Conservation (phyloP, 306 rosid species). For the Citrullus amarus region DNA sequence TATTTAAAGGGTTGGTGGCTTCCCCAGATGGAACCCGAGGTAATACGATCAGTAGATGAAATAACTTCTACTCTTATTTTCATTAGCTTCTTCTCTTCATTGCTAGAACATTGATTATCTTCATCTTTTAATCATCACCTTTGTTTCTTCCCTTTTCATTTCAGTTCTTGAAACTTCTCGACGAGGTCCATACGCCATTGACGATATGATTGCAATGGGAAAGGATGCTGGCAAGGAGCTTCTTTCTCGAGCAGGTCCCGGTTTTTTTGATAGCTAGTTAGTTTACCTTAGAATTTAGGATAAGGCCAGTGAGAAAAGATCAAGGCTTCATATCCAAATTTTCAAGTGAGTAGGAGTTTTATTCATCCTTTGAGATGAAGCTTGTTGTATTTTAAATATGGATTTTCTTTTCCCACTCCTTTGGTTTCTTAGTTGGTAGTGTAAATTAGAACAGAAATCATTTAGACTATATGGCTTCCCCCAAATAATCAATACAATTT, state of each 20-base stretch:
- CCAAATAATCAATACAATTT: not conserved
- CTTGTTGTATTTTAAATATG: not conserved
- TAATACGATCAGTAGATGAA: constrained; percentile 20
- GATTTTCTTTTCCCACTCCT: not conserved
- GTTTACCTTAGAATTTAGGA: not conserved
- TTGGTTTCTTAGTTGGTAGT: not conserved
- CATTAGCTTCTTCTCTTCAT: not conserved
- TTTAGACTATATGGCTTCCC: not conserved
- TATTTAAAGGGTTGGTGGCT: constrained; percentile 79
- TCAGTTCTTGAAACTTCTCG: constrained; percentile 76
- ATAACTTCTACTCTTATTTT: not conserved
- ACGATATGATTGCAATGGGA: constrained; percentile 74
- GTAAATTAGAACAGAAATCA: constrained; percentile 9
- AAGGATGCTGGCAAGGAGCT: constrained; percentile 85
- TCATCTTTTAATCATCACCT: not conserved
- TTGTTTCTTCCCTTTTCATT: not conserved
- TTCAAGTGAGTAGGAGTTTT: not conserved
- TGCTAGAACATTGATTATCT: not conserved
- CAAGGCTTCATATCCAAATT: not conserved
- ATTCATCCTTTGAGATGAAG: constrained; percentile 2
- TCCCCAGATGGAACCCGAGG: constrained; percentile 77
- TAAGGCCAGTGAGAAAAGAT: not conserved
- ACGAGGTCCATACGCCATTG: constrained; percentile 43
- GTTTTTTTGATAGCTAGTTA: constrained; percentile 44
- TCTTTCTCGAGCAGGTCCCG: constrained; percentile 70